phyloP scores from a whole-genome alignment of 345 rosid species.

The Eutrema japonicum region DNA sequence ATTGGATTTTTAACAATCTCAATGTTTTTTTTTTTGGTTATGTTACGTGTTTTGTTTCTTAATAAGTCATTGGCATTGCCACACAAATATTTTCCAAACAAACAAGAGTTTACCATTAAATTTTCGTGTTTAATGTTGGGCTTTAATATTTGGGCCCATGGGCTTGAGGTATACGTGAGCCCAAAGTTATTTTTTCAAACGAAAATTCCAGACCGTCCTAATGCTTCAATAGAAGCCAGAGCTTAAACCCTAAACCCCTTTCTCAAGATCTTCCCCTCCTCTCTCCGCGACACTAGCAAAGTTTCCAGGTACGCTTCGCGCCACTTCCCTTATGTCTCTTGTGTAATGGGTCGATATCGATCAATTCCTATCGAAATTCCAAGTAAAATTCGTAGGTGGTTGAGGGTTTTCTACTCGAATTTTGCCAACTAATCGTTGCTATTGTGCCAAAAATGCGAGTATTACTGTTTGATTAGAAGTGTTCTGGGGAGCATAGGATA shows the following conservation, averaged over 20 bases:
- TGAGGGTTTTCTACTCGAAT: conserved; percentile 11
- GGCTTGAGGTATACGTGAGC: conserved; percentile 25
- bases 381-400: neutral
- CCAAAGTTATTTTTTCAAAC: conserved; percentile 2
- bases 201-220: conserved; percentile 3
- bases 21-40: neutral
- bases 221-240: conserved; percentile 1
- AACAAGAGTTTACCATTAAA: neutral
- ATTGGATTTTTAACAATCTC: neutral
- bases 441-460: neutral
- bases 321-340: neutral
- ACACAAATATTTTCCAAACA: neutral
- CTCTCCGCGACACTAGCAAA: conserved; percentile 17
- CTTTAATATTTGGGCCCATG: neutral
- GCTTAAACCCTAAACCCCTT: conserved; percentile 44
- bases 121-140: neutral
- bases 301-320: conserved; percentile 29
- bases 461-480: neutral
- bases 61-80: neutral
- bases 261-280: conserved; percentile 17
- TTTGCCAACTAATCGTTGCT: neutral
- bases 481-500: neutral
- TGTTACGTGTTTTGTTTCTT: neutral
- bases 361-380: neutral
- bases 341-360: neutral